Evolutionary conservation across 2,329 filamentous ascomycete genomes (phyloP).

Genomic region (Aspergillus sp.): DNA sequence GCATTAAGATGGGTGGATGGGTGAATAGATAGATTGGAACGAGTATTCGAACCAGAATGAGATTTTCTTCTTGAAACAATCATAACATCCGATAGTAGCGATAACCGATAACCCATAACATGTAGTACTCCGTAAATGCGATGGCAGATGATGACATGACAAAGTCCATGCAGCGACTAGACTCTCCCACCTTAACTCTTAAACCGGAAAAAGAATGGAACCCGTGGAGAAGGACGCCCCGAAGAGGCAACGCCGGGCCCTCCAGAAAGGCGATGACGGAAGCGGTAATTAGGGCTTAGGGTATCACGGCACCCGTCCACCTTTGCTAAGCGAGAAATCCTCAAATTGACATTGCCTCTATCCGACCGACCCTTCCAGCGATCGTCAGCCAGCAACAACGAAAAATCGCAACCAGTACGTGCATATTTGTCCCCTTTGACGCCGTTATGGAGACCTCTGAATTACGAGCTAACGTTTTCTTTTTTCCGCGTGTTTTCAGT

Average conservation of each 20-base stretch:
- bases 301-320: slow-evolving; percentile 31
- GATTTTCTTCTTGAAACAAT: no score
- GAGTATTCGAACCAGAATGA: no score
- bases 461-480: slow-evolving; percentile 47
- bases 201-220: slow-evolving; percentile 5
- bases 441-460: slow-evolving; percentile 13
- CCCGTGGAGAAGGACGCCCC: slow-evolving; percentile 11
- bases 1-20: background rate
- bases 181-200: background rate
- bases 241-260: slow-evolving; percentile 8
- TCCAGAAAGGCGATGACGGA: slow-evolving; percentile 11
- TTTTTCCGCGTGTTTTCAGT: slow-evolving; percentile 55
- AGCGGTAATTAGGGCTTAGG: slow-evolving; percentile 41
- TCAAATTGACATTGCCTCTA: slow-evolving; percentile 39
- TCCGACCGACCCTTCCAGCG: slow-evolving; percentile 38
- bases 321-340: slow-evolving; percentile 46
- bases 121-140: background rate
- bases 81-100: no score
- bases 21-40: background rate
- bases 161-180: background rate
- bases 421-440: slow-evolving; percentile 13
- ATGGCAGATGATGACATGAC: background rate
- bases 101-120: background rate
- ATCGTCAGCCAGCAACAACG: slow-evolving; percentile 45
- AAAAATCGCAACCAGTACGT: slow-evolving; percentile 50